Evolutionary conservation across 441 rosid species (phyloP).

Genomic region (Breynia disticha): DNA sequence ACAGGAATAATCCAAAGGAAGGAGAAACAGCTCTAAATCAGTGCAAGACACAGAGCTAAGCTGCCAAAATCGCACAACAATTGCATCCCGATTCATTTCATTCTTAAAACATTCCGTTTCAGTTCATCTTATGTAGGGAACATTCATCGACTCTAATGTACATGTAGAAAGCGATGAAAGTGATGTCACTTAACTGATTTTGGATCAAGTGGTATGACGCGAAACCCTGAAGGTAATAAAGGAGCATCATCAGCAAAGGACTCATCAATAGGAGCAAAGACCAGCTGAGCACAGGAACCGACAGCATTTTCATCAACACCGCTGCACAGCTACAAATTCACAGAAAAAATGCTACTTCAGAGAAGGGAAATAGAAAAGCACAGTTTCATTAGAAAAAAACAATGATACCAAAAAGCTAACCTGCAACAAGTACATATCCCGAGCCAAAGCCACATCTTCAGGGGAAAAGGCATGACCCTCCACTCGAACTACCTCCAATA

Average conservation of each 20-base stretch:
- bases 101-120: no score
- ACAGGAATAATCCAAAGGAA: no score
- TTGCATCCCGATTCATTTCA: no score
- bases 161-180: background rate
- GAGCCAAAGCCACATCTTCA: constrained; percentile 73
- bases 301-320: constrained; percentile 85
- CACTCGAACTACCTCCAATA: constrained; percentile 80
- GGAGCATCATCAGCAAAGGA: constrained; percentile 94
- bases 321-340: constrained; percentile 51
- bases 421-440: constrained; percentile 86
- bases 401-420: constrained; percentile 21
- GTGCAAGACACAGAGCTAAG: no score
- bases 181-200: constrained; percentile 46
- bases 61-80: no score
- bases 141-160: background rate
- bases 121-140: no score
- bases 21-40: no score
- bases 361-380: background rate
- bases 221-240: constrained; percentile 77
- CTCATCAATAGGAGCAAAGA: constrained; percentile 85
- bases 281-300: constrained; percentile 88
- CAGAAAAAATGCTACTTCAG: background rate
- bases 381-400: no score
- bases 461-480: constrained; percentile 86
- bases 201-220: constrained; percentile 75